Conservation (phyloP, 1,139 yeast species). For the Diutina mesorugosa region DNA sequence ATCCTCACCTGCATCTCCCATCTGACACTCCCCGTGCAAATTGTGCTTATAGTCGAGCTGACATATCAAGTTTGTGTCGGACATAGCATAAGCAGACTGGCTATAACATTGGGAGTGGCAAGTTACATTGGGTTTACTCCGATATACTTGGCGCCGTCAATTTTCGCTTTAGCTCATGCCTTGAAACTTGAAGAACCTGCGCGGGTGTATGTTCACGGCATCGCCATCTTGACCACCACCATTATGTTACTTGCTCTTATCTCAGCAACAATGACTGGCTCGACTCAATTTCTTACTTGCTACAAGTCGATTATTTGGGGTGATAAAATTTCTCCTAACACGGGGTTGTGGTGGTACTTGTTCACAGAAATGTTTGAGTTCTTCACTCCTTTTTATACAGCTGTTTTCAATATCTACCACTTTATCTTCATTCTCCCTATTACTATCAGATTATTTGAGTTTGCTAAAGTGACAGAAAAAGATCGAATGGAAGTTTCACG, state of each 20-base stretch:
- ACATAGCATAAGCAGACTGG: constrained; percentile 29
- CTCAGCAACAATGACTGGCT: constrained; percentile 19
- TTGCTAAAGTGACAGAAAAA: constrained; percentile 3
- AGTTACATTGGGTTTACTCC: constrained; percentile 56
- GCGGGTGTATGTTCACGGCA: constrained; percentile 10
- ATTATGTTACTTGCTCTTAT: constrained; percentile 21
- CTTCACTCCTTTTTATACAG: constrained; percentile 71
- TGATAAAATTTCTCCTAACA: constrained; percentile 64
- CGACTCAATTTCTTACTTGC: constrained; percentile 44
- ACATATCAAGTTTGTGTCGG: constrained; percentile 32
- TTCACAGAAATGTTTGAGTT: constrained; percentile 91
- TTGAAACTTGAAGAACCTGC: constrained; percentile 6
- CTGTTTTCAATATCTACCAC: constrained; percentile 73
- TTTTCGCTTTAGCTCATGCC: constrained; percentile 26
- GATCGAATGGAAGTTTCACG: not conserved
- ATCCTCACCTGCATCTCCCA: constrained; percentile 56
- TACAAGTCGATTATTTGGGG: constrained; percentile 51
- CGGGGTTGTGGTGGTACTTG: constrained; percentile 98
- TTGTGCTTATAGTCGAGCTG: constrained; percentile 41
- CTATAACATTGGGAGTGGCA: constrained; percentile 48
- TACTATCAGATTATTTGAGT: constrained; percentile 47
- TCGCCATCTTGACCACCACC: constrained; percentile 14
- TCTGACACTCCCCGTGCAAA: constrained; percentile 52
- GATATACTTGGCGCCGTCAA: constrained; percentile 41
- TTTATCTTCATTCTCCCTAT: constrained; percentile 61